Evolutionary conservation across 2,329 filamentous ascomycete species (phyloP).

Genomic region (Fusarium brachygibbosum): DNA sequence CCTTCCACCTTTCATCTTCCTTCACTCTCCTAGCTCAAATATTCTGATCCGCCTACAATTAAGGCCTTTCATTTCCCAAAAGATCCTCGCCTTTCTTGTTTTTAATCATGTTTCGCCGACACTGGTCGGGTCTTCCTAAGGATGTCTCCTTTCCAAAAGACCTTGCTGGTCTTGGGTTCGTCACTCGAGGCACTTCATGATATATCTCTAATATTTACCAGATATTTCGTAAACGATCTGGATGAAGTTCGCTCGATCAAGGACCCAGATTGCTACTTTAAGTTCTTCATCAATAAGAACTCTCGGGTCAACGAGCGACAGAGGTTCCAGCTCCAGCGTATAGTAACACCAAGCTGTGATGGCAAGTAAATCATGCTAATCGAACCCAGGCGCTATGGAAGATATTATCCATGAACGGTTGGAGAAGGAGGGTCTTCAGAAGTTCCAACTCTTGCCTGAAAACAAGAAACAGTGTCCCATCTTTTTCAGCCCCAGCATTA

Average conservation of each 20-base stretch:
- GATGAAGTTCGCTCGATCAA: slow-evolving; percentile 81
- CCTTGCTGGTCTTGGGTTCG: slow-evolving; percentile 78
- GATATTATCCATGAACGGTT: slow-evolving; percentile 74
- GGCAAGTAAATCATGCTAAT: neutral
- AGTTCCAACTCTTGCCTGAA: slow-evolving; percentile 63
- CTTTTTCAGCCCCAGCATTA: slow-evolving; percentile 67
- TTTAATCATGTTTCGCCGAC: slow-evolving; percentile 77
- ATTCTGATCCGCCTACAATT: neutral
- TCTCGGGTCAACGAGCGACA: slow-evolving; percentile 82
- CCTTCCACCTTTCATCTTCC: neutral
- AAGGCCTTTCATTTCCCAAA: neutral
- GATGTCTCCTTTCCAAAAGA: slow-evolving; percentile 76
- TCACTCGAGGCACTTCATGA: neutral
- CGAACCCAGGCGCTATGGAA: slow-evolving; percentile 70
- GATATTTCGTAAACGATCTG: slow-evolving; percentile 82
- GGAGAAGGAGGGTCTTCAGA: slow-evolving; percentile 68
- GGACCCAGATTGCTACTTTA: slow-evolving; percentile 77
- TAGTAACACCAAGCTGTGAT: slow-evolving; percentile 37
- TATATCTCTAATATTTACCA: slow-evolving; percentile 51
- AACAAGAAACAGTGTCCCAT: slow-evolving; percentile 75
- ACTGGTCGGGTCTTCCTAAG: slow-evolving; percentile 75
- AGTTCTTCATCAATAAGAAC: slow-evolving; percentile 80
- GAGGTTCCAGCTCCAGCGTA: slow-evolving; percentile 80
- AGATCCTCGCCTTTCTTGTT: neutral
- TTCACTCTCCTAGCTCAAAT: neutral